Evolutionary conservation across 2,329 filamentous ascomycete species (phyloP).

Genomic region (Phialophora chinensis): DNA sequence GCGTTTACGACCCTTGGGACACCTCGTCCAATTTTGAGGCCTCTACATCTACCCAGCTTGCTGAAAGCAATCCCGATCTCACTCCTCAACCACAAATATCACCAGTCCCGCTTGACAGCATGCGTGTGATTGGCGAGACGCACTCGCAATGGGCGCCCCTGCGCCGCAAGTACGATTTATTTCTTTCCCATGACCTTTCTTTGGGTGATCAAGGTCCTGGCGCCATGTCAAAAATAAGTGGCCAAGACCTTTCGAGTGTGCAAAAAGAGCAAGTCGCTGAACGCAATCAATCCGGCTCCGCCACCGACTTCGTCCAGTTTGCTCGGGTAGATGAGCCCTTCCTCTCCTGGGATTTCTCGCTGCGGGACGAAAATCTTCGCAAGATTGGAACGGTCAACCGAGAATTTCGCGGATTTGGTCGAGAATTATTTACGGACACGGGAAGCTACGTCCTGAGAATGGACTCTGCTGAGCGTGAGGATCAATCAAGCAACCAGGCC

Average conservation of each 20-base stretch:
- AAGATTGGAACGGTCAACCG: conserved; percentile 68
- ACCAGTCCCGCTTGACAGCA: conserved; percentile 59
- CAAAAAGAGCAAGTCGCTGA: conserved; percentile 52
- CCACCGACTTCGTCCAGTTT: conserved; percentile 61
- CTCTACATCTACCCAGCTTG: conserved; percentile 44
- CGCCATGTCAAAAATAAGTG: conserved; percentile 37
- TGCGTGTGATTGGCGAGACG: conserved; percentile 68
- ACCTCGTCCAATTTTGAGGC: conserved; percentile 38
- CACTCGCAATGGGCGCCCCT: conserved; percentile 69
- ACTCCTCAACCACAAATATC: conserved; percentile 60
- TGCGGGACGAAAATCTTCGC: conserved; percentile 57
- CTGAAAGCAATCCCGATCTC: conserved; percentile 41
- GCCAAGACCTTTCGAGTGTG: conserved; percentile 53
- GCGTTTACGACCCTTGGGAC: conserved; percentile 61
- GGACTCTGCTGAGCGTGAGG: conserved; percentile 57
- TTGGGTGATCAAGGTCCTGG: conserved; percentile 42
- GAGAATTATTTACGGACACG: conserved; percentile 70
- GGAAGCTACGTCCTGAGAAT: conserved; percentile 69
- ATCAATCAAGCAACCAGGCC: conserved; percentile 46
- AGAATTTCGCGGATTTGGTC: conserved; percentile 66
- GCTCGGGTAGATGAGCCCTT: conserved; percentile 68
- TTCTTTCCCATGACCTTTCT: conserved; percentile 58
- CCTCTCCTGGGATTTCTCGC: conserved; percentile 68
- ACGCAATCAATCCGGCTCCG: conserved; percentile 20
- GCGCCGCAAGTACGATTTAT: conserved; percentile 69